Evolutionary conservation across 2,329 filamentous ascomycete genomes (phyloP), one percentile per base, ranked within the genome.

Genomic region (Pyricularia sp.): DNA sequence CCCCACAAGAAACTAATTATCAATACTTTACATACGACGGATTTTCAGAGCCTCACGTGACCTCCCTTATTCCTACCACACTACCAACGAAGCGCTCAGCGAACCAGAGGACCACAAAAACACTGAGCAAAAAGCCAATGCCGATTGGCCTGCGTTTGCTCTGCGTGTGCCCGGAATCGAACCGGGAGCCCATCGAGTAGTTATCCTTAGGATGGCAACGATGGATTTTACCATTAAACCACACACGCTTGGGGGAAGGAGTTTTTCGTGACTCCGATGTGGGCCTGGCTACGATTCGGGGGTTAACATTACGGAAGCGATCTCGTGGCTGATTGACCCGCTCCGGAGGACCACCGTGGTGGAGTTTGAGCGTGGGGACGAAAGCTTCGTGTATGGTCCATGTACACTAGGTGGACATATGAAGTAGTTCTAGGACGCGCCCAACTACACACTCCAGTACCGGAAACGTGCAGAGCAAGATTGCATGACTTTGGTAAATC

Each of bases 161-260:
- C 42, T 67, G 66, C 66, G 66, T 61, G 66, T 67, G 66, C 50
- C 65, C 66, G 66, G 66, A 67, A 50, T 67, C 66, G 66, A 67
- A 67, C 66, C 66, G 66, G 66, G 66, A 67, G 78, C 80, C 78
- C 79, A 79, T 81, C 80, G 78, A 81, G 42, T 55, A 55, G 42
- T 55, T 55, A 55, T 55, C 42, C 42, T 55, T 17, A 20, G 42
- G 42, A 67, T 64, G 59, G 67, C 67, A 68, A 68, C 58, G 67
- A 64, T 50, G 67, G 67, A 68, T 68, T 68, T 68, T 68, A 68
- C 59, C 59, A 31, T 64, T 55, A 68, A 68, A 68, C 67, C 59
- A 68, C 67, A 67, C 42, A 67, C 65, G 42, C 42, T 31, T 59
- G 42, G 20, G n/a, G 42, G 17, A 55, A 10, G 17, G 20, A 20